Evolutionary conservation across 352 stramenopile species (phyloP).

Genomic region (Phytophthora cactorum): DNA sequence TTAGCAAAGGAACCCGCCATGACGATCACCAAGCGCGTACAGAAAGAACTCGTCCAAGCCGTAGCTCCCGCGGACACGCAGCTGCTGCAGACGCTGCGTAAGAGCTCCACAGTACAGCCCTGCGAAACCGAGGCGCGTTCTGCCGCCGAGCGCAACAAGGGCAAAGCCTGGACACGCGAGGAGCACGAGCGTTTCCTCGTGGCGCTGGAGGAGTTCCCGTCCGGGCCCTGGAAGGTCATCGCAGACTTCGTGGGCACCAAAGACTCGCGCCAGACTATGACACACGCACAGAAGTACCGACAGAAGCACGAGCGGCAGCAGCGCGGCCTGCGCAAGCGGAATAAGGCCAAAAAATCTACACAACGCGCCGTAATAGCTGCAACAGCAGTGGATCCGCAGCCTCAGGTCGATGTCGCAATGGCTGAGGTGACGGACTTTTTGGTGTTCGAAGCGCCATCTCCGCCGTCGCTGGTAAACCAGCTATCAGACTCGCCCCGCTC

Average conservation of each 20-base stretch:
- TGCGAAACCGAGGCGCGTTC: constrained; percentile 24
- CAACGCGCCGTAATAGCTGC: constrained; percentile 4
- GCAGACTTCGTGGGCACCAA: constrained; percentile 66
- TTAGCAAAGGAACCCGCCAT: constrained; percentile 19
- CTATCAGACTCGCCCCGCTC: constrained; percentile 46
- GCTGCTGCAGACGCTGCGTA: constrained; percentile 35
- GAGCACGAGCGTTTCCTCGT: constrained; percentile 69
- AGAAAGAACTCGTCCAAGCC: constrained; percentile 56
- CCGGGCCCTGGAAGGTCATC: constrained; percentile 66
- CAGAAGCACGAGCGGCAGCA: constrained; percentile 71
- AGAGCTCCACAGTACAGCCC: constrained; percentile 3
- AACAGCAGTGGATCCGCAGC: constrained; percentile 2
- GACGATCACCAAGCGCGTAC: constrained; percentile 67
- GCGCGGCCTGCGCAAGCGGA: constrained; percentile 52
- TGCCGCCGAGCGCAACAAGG: constrained; percentile 54
- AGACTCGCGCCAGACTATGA: constrained; percentile 94
- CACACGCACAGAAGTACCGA: constrained; percentile 79
- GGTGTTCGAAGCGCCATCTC: constrained; percentile 23
- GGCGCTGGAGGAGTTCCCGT: constrained; percentile 58
- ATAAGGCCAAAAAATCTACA: constrained; percentile 30
- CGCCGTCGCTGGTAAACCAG: constrained; percentile 19
- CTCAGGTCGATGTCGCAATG: constrained; percentile 11
- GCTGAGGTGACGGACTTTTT: constrained; percentile 14
- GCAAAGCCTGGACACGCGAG: constrained; percentile 57
- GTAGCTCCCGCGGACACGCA: constrained; percentile 34